A percentile compares a stretch with the other conserved stretches of the same genome.
phyloP scores from a whole-genome alignment of 495 filamentous ascomycete species.

The Penicillium paradoxum region DNA sequence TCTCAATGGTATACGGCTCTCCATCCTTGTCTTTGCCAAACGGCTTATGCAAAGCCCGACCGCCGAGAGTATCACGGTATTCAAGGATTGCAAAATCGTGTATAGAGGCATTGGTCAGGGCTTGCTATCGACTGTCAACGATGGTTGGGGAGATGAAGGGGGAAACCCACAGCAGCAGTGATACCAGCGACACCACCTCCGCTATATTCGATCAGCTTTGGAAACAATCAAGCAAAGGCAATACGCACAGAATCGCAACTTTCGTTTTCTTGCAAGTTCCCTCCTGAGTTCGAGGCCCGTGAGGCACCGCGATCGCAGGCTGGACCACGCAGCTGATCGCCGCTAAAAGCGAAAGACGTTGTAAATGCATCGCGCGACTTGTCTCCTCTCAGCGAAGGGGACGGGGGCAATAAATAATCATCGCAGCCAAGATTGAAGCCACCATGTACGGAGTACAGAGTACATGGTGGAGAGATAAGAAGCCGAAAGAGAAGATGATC shows the following conservation, averaged over 20 bases:
- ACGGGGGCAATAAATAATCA: constrained; percentile 1
- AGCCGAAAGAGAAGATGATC: background rate
- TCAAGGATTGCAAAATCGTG: constrained; percentile 69
- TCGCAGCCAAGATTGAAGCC: background rate
- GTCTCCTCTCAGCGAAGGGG: background rate
- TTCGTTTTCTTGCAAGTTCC: constrained; percentile 35
- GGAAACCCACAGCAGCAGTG: constrained; percentile 54
- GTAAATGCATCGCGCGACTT: constrained; percentile 14
- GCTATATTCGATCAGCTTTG: constrained; percentile 14
- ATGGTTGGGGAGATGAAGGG: background rate
- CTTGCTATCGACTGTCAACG: constrained; percentile 43
- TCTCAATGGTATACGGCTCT: constrained; percentile 57
- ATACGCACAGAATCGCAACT: constrained; percentile 34
- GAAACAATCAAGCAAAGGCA: background rate
- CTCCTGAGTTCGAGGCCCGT: constrained; percentile 11
- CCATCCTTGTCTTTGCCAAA: constrained; percentile 54
- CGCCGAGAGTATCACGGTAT: constrained; percentile 59
- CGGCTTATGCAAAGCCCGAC: constrained; percentile 50
- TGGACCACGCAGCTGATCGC: constrained; percentile 15
- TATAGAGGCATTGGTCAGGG: constrained; percentile 58
- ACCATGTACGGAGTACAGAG: background rate
- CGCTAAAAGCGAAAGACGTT: constrained; percentile 16
- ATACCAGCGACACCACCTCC: constrained; percentile 58
- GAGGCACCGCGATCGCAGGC: constrained; percentile 19
- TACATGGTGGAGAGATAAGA: background rate